Evolutionary conservation across 345 rosid genomes (phyloP).

Genomic region (Eucalyptus marginata): DNA sequence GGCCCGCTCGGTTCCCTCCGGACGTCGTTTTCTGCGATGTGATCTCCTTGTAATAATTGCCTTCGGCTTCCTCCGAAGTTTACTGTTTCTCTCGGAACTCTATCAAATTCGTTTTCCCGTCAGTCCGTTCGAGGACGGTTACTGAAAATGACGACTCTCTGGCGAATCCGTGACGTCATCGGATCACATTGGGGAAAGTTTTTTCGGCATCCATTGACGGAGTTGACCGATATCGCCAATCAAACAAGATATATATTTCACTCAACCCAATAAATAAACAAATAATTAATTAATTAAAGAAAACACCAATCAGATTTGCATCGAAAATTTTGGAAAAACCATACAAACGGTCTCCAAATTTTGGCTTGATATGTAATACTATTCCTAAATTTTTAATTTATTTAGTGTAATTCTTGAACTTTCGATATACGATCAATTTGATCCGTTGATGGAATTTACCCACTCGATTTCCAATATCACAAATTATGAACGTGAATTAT

Average conservation of each 20-base stretch:
- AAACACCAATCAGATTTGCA: background rate
- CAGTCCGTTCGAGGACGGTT: rapidly evolving
- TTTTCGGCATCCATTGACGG: rapidly evolving
- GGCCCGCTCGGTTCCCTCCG: background rate
- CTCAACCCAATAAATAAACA: background rate
- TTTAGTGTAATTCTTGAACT: rapidly evolving
- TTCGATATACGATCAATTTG: rapidly evolving
- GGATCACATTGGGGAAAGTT: rapidly evolving
- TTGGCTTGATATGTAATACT: rapidly evolving
- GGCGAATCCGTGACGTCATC: background rate
- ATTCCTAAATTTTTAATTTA: rapidly evolving
- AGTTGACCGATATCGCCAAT: no score
- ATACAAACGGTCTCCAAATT: rapidly evolving
- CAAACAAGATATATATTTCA: no score
- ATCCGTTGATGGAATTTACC: rapidly evolving
- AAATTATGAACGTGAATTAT: no score
- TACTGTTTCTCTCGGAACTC: rapidly evolving
- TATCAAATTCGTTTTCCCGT: background rate
- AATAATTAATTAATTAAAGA: background rate
- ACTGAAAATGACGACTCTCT: background rate
- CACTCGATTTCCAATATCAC: rapidly evolving
- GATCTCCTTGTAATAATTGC: background rate
- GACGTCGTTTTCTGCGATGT: rapidly evolving
- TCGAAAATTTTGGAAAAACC: background rate
- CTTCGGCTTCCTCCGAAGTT: rapidly evolving